phyloP scores from a whole-genome alignment of 2,329 filamentous ascomycete species.

The Xylariaceae sp. region DNA sequence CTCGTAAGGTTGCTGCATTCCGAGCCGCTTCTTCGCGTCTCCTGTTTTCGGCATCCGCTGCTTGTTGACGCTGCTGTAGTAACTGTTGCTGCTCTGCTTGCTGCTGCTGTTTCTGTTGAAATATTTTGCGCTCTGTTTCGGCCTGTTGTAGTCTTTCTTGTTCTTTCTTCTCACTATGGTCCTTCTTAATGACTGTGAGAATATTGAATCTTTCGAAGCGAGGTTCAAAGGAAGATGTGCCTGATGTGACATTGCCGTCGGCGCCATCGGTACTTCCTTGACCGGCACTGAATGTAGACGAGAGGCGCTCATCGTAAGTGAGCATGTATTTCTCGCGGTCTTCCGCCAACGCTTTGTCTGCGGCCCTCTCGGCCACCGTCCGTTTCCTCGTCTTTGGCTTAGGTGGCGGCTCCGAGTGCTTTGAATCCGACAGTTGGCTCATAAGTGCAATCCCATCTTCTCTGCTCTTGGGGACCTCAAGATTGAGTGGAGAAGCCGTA shows the following conservation, averaged over 20 bases:
- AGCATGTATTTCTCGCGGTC: conserved; percentile 91
- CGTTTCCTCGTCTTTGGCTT: conserved; percentile 86
- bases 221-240: conserved; percentile 69
- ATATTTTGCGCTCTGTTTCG: conserved; percentile 51
- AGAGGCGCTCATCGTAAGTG: conserved; percentile 76
- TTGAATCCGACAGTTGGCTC: conserved; percentile 66
- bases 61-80: conserved; percentile 27
- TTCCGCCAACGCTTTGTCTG: conserved; percentile 86
- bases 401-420: conserved; percentile 70
- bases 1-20: conserved; percentile 10
- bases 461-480: conserved; percentile 67
- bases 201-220: conserved; percentile 90
- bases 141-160: conserved; percentile 66
- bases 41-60: conserved; percentile 26
- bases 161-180: conserved; percentile 70
- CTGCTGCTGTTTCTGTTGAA: conserved; percentile 41
- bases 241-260: conserved; percentile 69
- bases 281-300: conserved; percentile 52
- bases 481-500: conserved; percentile 66
- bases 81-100: conserved; percentile 36
- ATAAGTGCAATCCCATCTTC: conserved; percentile 68
- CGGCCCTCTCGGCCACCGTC: conserved; percentile 89
- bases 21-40: conserved; percentile 20
- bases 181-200: conserved; percentile 74
- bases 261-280: conserved; percentile 53